Percentiles rank a stretch among this genome's conserved stretches.
Evolutionary conservation across 768 basidiomycete species (phyloP).

Genomic region (Paxillus involutus): DNA sequence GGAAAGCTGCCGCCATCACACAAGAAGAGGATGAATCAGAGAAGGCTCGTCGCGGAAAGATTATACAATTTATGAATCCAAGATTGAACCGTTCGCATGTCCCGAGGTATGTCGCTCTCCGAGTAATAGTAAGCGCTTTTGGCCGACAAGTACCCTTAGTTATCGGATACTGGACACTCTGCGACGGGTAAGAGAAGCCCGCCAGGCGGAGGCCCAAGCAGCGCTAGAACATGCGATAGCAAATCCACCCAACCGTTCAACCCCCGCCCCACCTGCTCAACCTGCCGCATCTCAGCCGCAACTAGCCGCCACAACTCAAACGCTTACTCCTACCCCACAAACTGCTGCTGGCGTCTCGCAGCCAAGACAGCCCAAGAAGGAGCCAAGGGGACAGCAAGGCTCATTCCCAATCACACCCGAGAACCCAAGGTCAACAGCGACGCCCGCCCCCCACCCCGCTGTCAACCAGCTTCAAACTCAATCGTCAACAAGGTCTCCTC

Average conservation of each 20-base stretch:
- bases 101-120: constrained; percentile 44
- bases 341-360: constrained; percentile 22
- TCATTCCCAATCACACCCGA: constrained; percentile 29
- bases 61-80: constrained; percentile 80
- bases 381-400: constrained; percentile 19
- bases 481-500: constrained; percentile 27
- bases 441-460: constrained; percentile 30
- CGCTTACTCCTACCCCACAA: constrained; percentile 31
- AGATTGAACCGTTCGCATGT: constrained; percentile 43
- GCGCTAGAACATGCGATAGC: constrained; percentile 26
- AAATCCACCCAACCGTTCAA: constrained; percentile 29
- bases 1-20: constrained; percentile 69
- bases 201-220: constrained; percentile 23
- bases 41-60: constrained; percentile 68
- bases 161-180: constrained; percentile 60
- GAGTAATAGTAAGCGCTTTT: neutral
- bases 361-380: constrained; percentile 28
- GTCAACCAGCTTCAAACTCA: constrained; percentile 35
- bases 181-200: constrained; percentile 29
- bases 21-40: constrained; percentile 78
- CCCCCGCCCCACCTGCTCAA: constrained; percentile 30
- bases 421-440: constrained; percentile 28
- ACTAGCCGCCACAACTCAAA: constrained; percentile 30
- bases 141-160: constrained; percentile 30
- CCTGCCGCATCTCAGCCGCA: constrained; percentile 35